These are phyloP conservation scores for Mrakia frigida DNA, from an alignment of 768 basidiomycete genomes.

Conservation along the genomic window DNA sequence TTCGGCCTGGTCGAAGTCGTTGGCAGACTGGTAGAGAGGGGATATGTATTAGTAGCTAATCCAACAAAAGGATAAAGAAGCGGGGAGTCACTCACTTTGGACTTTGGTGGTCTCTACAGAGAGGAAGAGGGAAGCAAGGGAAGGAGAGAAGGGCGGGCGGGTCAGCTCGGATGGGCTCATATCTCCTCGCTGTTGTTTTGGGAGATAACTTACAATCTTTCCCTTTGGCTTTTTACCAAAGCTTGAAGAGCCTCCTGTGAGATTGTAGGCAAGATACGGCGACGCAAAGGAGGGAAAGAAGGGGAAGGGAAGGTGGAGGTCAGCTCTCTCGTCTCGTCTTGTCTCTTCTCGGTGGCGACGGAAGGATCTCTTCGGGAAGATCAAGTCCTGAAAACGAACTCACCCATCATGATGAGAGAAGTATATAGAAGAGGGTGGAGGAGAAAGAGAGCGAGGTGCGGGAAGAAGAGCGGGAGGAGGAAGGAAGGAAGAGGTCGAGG, in stretches of 20 bases:
- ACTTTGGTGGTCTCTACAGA: conserved; percentile 20
- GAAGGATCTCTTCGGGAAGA: not conserved
- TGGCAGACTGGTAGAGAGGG: not conserved
- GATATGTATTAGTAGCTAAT: not conserved
- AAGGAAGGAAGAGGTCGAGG: too few species aligned
- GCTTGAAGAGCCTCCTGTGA: not conserved
- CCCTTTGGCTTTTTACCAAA: conserved; percentile 29
- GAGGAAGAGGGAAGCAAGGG: not conserved
- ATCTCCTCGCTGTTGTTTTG: too few species aligned
- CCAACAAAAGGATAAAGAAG: too few species aligned
- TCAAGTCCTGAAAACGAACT: not conserved
- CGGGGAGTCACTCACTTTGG: too few species aligned
- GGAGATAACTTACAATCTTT: conserved; percentile 30
- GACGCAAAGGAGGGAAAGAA: not conserved
- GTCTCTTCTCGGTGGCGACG: not conserved
- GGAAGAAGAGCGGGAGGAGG: not conserved
- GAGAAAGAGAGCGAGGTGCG: too few species aligned
- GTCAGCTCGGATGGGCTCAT: not conserved
- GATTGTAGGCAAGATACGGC: not conserved
- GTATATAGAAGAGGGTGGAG: too few species aligned
- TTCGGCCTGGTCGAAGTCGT: conserved; percentile 15
- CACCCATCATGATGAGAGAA: conserved; percentile 13
- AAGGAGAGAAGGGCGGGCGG: not conserved
- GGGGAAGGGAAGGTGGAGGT: not conserved
- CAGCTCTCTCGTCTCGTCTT: not conserved